Evolutionary conservation across 306 rosid species (phyloP), one percentile per base, ranked within the genome.

Genomic region (Medicago arabica): DNA sequence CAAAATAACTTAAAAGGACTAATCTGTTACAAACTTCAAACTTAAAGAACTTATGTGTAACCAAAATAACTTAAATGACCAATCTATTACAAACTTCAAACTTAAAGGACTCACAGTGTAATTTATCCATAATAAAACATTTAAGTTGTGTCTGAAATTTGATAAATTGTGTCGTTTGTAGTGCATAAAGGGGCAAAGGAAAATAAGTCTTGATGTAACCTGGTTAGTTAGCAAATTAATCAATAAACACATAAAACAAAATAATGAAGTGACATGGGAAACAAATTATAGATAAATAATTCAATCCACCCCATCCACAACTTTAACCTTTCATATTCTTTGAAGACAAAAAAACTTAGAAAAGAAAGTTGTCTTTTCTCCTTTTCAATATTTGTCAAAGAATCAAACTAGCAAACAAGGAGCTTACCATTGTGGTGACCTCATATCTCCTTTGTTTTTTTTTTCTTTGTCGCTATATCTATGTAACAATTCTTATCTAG

Each of bases 221-320:
- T 57, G 55, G 58, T 73, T 62, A 16, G 66, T 43, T 38, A 36
- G 8, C 9, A 51, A 51, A 16, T 60, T n/a, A 72, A 54, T 4
- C 17, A 46, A 46, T 12, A 46, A 53, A 57, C 17, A 57, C 44
- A 73, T 15, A 46, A 80, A 60, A 46, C 79, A 66, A 67, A 41
- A 58, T 57, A 76, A 47, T 72, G 71, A 83, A 41, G 73, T 69
- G 79, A 73, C 78, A 19, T 21, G 15, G 77, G 54, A 69, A 73
- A 16, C 31, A 43, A 50, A 60, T 63, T 75, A 40, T 34, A 17
- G 41, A 58, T 17, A 68, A 46, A 74, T 55, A 46, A 71, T 78
- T 75, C 80, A 81, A 58, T 77, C 76, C 69, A 44, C 86, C 84
- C 78, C 25, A 65, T 41, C 81, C 82, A 85, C 82, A 70, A n/a